Evolutionary conservation across 2,329 filamentous ascomycete genomes (phyloP).

Genomic region (Lecanicillium sp.): DNA sequence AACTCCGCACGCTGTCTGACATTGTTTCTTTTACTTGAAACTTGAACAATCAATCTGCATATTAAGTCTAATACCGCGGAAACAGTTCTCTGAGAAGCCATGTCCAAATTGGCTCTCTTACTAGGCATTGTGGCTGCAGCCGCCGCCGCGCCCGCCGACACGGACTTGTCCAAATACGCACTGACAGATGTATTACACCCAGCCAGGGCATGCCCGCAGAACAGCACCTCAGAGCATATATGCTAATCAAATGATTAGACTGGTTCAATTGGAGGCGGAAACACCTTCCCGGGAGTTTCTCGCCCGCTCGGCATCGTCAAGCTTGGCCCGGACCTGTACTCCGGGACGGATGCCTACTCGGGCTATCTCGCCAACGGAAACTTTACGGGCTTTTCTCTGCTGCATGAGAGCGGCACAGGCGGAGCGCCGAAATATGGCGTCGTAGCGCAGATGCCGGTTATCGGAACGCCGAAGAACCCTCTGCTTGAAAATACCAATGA

Average conservation of each 20-base stretch:
- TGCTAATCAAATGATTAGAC: slow-evolving; percentile 27
- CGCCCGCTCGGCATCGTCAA: slow-evolving; percentile 44
- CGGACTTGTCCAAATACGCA: not conserved
- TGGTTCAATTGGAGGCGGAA: slow-evolving; percentile 39
- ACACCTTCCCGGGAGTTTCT: slow-evolving; percentile 45
- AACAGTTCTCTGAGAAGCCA: no score
- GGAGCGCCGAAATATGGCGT: slow-evolving; percentile 66
- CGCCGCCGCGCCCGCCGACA: not conserved
- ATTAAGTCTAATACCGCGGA: no score
- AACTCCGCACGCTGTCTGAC: slow-evolving; percentile 2
- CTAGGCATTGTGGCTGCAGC: slow-evolving; percentile 1
- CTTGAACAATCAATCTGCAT: no score
- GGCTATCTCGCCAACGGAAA: slow-evolving; percentile 45
- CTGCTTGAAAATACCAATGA: slow-evolving; percentile 50
- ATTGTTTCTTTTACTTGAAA: not conserved
- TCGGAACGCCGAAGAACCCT: slow-evolving; percentile 46
- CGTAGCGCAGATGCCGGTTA: slow-evolving; percentile 52
- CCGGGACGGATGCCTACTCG: slow-evolving; percentile 45
- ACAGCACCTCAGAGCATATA: not conserved
- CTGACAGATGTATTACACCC: slow-evolving; percentile 3
- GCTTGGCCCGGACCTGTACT: slow-evolving; percentile 43
- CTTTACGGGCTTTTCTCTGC: slow-evolving; percentile 56
- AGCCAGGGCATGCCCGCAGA: no score
- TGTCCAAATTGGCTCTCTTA: not conserved
- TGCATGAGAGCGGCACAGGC: slow-evolving; percentile 62